These are phyloP conservation scores for Dactylonectria estremocensis DNA, from an alignment of 2,329 filamentous ascomycete genomes.

Conservation along the genomic window DNA sequence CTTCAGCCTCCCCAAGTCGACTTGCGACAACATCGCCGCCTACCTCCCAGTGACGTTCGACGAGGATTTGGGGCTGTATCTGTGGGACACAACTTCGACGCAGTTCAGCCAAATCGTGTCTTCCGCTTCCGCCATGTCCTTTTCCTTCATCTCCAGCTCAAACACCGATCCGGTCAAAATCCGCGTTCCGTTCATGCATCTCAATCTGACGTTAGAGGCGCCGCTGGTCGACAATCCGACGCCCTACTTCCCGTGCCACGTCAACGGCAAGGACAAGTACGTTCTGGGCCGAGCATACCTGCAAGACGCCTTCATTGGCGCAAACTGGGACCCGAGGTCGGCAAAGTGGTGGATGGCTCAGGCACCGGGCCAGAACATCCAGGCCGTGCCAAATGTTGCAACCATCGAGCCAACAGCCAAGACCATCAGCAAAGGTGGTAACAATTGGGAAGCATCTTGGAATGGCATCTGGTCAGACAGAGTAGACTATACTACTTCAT, in stretches of 20 bases:
- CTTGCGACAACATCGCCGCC: constrained; percentile 57
- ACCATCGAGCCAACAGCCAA: constrained; percentile 18
- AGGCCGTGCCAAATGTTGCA: not conserved
- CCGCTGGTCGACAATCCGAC: constrained; percentile 53
- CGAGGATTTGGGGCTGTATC: constrained; percentile 55
- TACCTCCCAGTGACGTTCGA: constrained; percentile 57
- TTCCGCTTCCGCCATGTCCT: constrained; percentile 59
- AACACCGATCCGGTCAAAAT: constrained; percentile 28
- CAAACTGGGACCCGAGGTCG: constrained; percentile 53
- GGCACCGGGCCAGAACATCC: constrained; percentile 30
- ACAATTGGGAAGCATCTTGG: constrained; percentile 38
- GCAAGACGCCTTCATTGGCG: constrained; percentile 63
- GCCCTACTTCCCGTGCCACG: constrained; percentile 62
- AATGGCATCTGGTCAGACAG: constrained; percentile 23
- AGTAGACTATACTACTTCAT: not conserved
- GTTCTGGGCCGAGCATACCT: constrained; percentile 61
- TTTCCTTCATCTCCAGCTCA: constrained; percentile 53
- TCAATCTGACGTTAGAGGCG: constrained; percentile 56
- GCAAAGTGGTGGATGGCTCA: constrained; percentile 37
- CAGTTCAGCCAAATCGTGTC: constrained; percentile 56
- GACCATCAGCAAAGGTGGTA: constrained; percentile 26
- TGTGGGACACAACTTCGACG: constrained; percentile 56
- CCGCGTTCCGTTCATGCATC: constrained; percentile 49
- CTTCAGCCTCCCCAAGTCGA: constrained; percentile 56
- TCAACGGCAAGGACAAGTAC: constrained; percentile 43